A percentile compares a stretch with the other conserved stretches of the same genome.
Conservation (phyloP, 306 rosid genomes). For the Vigna nakashimae region DNA sequence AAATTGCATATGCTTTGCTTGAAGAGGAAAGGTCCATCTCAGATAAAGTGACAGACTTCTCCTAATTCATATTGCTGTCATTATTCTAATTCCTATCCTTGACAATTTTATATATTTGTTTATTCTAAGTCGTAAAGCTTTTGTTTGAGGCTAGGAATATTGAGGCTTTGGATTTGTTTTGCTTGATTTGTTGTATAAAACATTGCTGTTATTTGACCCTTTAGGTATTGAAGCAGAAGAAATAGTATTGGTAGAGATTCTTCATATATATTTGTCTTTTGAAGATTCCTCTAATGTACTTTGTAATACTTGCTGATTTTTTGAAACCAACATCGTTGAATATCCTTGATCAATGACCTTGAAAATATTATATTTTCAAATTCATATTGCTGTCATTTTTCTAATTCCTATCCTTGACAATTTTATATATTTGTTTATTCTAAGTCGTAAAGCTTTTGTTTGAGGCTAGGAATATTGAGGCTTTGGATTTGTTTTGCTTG, state of each 20-base stretch:
- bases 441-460: neutral
- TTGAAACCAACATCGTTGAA: neutral
- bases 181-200: neutral
- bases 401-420: neutral
- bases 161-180: neutral
- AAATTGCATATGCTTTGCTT: neutral
- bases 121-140: neutral
- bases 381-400: conserved; percentile 11
- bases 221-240: conserved; percentile 17
- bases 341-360: conserved; percentile 5
- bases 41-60: neutral
- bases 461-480: neutral
- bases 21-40: neutral
- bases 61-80: neutral
- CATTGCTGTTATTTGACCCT: neutral
- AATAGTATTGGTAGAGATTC: neutral
- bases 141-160: conserved; percentile 1
- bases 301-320: conserved; percentile 4
- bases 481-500: neutral
- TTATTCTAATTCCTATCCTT: conserved; percentile 10
- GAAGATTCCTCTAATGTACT: conserved; percentile 5
- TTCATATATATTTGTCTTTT: neutral
- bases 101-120: neutral
- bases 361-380: neutral
- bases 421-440: neutral